Conservation (phyloP, 1,284 basidiomycete genomes). For the Pseudozyma sp. region DNA sequence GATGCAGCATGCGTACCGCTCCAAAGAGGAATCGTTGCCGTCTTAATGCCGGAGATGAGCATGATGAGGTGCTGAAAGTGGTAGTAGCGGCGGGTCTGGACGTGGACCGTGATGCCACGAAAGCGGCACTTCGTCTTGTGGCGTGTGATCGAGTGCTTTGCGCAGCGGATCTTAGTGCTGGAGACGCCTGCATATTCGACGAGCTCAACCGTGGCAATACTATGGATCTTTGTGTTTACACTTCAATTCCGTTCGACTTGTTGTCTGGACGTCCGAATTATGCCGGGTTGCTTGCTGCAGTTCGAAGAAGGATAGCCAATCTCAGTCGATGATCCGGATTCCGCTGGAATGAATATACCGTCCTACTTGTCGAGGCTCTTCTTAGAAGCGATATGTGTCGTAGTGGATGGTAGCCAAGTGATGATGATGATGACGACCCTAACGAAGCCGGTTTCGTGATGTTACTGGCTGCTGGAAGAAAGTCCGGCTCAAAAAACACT, state of each 20-base stretch:
- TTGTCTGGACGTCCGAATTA: too few relatives aligned
- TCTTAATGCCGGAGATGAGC: neutral
- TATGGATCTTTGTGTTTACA: too few relatives aligned
- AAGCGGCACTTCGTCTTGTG: slow-evolving; percentile 8
- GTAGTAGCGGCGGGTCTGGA: neutral
- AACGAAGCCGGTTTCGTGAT: neutral
- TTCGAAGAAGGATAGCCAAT: too few relatives aligned
- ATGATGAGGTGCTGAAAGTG: neutral
- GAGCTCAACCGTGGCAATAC: neutral
- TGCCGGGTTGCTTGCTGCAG: too few relatives aligned
- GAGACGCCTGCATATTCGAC: slow-evolving; percentile 24
- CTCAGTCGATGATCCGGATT: too few relatives aligned
- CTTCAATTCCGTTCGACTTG: too few relatives aligned
- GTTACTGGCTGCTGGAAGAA: slow-evolving; percentile 2
- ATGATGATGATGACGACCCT: neutral
- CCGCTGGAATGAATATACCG: too few relatives aligned
- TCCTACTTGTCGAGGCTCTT: too few relatives aligned
- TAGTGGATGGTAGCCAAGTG: too few relatives aligned
- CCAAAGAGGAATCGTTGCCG: slow-evolving; percentile 24
- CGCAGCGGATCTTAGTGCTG: slow-evolving; percentile 25
- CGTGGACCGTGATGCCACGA: slow-evolving; percentile 1
- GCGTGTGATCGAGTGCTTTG: slow-evolving; percentile 20
- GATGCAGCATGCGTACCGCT: slow-evolving; percentile 27
- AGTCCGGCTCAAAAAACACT: slow-evolving; percentile 14
- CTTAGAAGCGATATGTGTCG: too few relatives aligned